These are phyloP conservation scores for Cyberlindnera nakhonratchasimensis DNA, from an alignment of 805 yeast genomes.

Conservation along the genomic window DNA sequence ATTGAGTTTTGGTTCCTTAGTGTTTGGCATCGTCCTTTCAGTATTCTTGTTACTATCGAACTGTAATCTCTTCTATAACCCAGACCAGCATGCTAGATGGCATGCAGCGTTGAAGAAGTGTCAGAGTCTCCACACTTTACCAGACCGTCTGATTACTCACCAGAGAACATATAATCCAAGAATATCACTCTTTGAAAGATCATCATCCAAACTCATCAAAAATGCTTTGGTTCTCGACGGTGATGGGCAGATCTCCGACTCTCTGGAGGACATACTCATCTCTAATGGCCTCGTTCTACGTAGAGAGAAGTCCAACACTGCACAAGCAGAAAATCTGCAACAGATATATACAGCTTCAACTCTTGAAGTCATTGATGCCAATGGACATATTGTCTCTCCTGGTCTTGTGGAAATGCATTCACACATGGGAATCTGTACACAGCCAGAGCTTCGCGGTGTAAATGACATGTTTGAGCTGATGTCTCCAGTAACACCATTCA, in stretches of 20 bases:
- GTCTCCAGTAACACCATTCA: slow-evolving; percentile 11
- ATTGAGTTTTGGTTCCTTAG: no score
- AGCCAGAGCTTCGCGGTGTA: slow-evolving; percentile 10
- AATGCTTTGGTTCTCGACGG: slow-evolving; percentile 10
- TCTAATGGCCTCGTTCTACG: slow-evolving; percentile 1
- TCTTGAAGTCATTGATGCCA: slow-evolving; percentile 6
- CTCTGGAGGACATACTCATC: slow-evolving; percentile 6
- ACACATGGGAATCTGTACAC: slow-evolving; percentile 9
- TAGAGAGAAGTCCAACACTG: neutral
- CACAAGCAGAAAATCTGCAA: neutral
- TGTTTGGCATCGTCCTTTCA: no score
- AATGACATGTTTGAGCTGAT: slow-evolving; percentile 14
- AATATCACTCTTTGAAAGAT: neutral
- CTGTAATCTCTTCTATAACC: neutral
- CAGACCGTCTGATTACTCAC: slow-evolving; percentile 3
- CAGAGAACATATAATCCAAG: slow-evolving; percentile 7
- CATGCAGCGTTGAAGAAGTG: slow-evolving; percentile 2
- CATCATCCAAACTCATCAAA: slow-evolving; percentile 1
- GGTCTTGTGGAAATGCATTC: slow-evolving; percentile 13
- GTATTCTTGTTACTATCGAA: no score
- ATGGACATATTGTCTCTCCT: slow-evolving; percentile 8
- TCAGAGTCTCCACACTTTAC: slow-evolving; percentile 2
- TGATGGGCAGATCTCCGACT: slow-evolving; percentile 2
- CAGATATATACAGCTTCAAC: neutral
- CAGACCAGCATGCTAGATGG: slow-evolving; percentile 3